A percentile compares a stretch with the other conserved stretches of the same genome.
These are phyloP conservation scores for Erysimum cheiri DNA, from an alignment of 441 rosid genomes.

Conservation along the genomic window DNA sequence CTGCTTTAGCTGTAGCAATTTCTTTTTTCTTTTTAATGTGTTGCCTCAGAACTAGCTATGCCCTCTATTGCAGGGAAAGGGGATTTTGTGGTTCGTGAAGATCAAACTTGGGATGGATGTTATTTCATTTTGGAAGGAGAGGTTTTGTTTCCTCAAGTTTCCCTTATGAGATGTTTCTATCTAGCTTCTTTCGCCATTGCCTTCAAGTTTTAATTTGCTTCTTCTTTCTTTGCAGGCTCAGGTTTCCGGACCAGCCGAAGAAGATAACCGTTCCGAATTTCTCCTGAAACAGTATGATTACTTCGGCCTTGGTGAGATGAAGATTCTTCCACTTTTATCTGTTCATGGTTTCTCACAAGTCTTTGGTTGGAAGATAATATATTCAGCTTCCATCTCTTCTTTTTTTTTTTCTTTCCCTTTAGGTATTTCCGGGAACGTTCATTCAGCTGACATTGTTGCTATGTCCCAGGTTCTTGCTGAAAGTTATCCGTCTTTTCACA, in stretches of 20 bases:
- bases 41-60: not conserved
- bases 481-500: not conserved
- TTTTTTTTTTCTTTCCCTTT: conserved; percentile 28
- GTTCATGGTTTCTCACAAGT: conserved; percentile 1
- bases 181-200: not conserved
- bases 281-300: conserved; percentile 79
- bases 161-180: not conserved
- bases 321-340: not conserved
- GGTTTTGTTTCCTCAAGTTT: conserved; percentile 50
- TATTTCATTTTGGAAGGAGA: conserved; percentile 89
- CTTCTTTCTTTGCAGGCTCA: conserved; percentile 62
- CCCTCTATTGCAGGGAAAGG: conserved; percentile 59
- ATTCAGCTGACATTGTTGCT: conserved; percentile 76
- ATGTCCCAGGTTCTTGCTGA: conserved; percentile 63
- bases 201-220: not conserved
- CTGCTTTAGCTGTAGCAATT: too few relatives aligned
- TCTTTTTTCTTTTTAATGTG: not conserved
- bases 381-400: not conserved
- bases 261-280: conserved; percentile 71
- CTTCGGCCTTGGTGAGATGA: conserved; percentile 78
- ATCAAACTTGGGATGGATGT: conserved; percentile 77
- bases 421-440: conserved; percentile 61
- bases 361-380: not conserved
- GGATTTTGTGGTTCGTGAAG: conserved; percentile 71
- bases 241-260: conserved; percentile 71